These are phyloP conservation scores for Kazachstania africana DNA, from an alignment of 805 yeast genomes.

Conservation along the genomic window DNA sequence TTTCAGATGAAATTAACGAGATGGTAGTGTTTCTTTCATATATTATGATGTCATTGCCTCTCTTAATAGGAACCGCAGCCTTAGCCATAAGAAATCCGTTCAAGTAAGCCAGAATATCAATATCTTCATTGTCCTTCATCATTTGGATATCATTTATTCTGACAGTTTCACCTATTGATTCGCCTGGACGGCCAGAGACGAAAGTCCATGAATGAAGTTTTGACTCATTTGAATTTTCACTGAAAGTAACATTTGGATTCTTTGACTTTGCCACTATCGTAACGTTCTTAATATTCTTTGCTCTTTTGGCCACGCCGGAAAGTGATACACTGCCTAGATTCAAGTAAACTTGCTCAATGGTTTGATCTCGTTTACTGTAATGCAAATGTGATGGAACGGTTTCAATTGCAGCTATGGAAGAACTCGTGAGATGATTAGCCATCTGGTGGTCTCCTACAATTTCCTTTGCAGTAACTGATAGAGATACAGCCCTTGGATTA, in stretches of 20 bases:
- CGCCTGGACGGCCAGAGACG: constrained; percentile 60
- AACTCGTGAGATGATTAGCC: not conserved
- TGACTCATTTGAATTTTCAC: constrained; percentile 56
- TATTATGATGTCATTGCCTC: constrained; percentile 36
- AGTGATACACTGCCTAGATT: constrained; percentile 36
- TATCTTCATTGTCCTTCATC: constrained; percentile 38
- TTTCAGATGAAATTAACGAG: constrained; percentile 34
- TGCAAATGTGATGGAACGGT: not conserved
- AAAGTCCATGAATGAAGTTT: constrained; percentile 51
- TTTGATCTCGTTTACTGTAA: no score
- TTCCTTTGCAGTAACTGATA: constrained; percentile 64
- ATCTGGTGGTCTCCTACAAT: constrained; percentile 37
- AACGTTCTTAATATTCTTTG: constrained; percentile 15
- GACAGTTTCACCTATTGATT: constrained; percentile 59
- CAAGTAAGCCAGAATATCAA: constrained; percentile 44
- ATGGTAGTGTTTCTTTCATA: constrained; percentile 32
- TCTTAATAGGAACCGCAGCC: constrained; percentile 39
- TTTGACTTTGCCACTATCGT: constrained; percentile 24
- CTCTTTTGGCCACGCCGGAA: constrained; percentile 5
- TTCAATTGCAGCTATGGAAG: not conserved
- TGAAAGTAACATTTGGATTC: constrained; percentile 40
- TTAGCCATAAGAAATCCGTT: constrained; percentile 56
- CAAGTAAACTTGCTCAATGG: constrained; percentile 44
- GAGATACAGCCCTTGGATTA: constrained; percentile 66
- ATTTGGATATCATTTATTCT: constrained; percentile 48